These are phyloP conservation scores for Colletotrichum chrysophilum DNA, from an alignment of 2,329 filamentous ascomycete genomes.

Conservation along the genomic window DNA sequence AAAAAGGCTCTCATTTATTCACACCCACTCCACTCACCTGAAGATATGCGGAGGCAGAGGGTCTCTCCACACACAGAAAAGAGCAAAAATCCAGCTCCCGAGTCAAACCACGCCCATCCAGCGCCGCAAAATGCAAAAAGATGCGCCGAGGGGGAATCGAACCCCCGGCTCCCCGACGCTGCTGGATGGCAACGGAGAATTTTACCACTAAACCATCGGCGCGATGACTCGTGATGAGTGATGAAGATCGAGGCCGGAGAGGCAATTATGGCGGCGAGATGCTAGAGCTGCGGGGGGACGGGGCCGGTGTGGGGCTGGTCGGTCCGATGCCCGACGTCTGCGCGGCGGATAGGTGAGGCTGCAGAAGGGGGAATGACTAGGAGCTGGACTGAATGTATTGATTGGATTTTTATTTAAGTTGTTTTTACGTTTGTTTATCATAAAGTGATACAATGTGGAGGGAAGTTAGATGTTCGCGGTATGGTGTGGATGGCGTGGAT, in stretches of 20 bases:
- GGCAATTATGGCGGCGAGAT: background rate
- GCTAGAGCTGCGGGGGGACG: background rate
- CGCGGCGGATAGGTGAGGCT: background rate
- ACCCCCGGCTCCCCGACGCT: conserved; percentile 20
- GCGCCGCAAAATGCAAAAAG: background rate
- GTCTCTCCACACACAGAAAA: background rate
- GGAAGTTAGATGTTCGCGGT: background rate
- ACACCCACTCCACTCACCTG: background rate
- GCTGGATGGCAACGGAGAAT: conserved; percentile 20
- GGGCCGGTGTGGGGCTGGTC: background rate
- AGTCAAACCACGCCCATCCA: rapidly evolving
- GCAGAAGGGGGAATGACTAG: background rate
- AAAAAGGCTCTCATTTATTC: background rate
- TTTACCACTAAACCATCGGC: conserved; percentile 22
- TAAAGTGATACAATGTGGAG: background rate
- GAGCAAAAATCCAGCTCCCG: background rate
- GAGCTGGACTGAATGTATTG: background rate
- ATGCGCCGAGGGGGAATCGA: conserved; percentile 20
- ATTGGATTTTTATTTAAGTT: rapidly evolving
- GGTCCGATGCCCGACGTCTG: background rate
- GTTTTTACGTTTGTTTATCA: background rate
- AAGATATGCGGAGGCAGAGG: background rate
- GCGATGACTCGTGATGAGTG: background rate
- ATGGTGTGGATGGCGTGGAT: background rate
- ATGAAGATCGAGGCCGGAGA: rapidly evolving